Evolutionary conservation across 345 rosid genomes (phyloP).

Genomic region (Clausena lansium): DNA sequence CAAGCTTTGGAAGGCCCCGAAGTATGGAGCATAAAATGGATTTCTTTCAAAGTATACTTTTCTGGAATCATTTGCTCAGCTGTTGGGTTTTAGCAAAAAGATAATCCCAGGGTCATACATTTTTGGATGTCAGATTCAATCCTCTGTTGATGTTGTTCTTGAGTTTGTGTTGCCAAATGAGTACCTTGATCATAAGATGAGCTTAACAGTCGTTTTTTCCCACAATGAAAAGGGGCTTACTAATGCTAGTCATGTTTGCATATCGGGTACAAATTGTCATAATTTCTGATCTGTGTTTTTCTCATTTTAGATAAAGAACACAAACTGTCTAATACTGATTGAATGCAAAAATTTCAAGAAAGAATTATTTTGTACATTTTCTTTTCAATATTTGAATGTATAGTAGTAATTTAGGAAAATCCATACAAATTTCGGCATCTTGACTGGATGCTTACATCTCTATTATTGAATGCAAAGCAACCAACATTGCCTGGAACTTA

Average conservation of each 20-base stretch:
- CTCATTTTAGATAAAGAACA: background rate
- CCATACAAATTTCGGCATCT: background rate
- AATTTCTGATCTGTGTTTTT: background rate
- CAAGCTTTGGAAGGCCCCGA: conserved; percentile 99
- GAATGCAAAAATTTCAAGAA: background rate
- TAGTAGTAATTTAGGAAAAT: background rate
- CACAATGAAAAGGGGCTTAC: background rate
- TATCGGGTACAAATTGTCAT: background rate
- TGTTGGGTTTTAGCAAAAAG: background rate
- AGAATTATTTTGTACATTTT: background rate
- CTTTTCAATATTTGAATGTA: background rate
- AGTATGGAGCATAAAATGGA: conserved; percentile 76
- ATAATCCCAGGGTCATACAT: background rate
- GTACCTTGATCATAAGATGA: background rate
- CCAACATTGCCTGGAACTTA: no score
- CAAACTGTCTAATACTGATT: background rate
- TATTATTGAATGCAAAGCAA: no score
- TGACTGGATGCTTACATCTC: background rate
- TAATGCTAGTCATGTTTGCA: background rate
- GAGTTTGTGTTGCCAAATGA: background rate
- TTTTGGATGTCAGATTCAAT: background rate
- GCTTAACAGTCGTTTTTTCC: background rate
- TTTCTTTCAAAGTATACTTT: background rate
- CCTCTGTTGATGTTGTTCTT: background rate
- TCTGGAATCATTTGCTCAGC: background rate